phyloP scores from a whole-genome alignment of 78 protist species.

The slime mould (Dictyostelium discoideum) region dicty_2.7 NC_007088.5:1700501-1701000 shows the following conservation, averaged over 20 bases:
- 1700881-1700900: background rate
- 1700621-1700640: background rate
- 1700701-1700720: constrained; percentile 1
- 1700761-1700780: background rate
- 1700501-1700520: background rate
- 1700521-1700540: background rate
- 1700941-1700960: background rate
- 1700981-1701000: background rate
- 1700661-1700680: background rate
- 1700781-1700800: background rate
- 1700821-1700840: background rate
- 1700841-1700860: constrained; percentile 18
- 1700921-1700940: background rate
- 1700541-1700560: background rate
- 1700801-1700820: background rate
- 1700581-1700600: constrained; percentile 9
- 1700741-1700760: background rate
- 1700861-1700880: background rate
- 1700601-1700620: constrained; percentile 1
- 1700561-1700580: background rate
- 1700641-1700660: background rate
- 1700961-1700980: background rate
- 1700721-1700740: background rate
- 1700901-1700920: background rate
- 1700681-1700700: background rate